phyloP scores from a whole-genome alignment of 495 filamentous ascomycete species.

The Clohesyomyces aquaticus region DNA sequence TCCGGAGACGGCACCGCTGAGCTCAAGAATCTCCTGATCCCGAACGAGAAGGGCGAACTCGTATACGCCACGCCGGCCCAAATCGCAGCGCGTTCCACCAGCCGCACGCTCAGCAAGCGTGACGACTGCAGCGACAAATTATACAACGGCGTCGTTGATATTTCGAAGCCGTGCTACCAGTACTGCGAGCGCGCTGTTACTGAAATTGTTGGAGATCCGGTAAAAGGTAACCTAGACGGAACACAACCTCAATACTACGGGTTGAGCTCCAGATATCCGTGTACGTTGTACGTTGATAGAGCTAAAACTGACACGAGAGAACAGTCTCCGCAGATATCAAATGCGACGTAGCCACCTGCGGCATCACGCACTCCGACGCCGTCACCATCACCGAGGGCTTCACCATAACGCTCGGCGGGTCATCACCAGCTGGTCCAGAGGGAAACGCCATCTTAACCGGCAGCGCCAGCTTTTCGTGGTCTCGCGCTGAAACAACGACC shows the following conservation, averaged over 20 bases:
- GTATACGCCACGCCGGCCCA: constrained; percentile 5
- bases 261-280: background rate
- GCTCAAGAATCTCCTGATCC: constrained; percentile 1
- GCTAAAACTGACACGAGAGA: too few species aligned
- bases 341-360: constrained; percentile 4
- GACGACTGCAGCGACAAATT: constrained; percentile 8
- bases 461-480: background rate
- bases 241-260: background rate
- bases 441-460: background rate
- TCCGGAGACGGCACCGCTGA: background rate
- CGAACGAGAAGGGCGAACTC: constrained; percentile 13
- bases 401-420: constrained; percentile 3
- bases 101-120: background rate
- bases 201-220: constrained; percentile 2
- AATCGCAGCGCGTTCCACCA: background rate
- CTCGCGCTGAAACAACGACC: background rate
- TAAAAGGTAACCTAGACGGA: constrained; percentile 12
- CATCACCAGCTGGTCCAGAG: background rate
- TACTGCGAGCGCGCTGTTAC: constrained; percentile 6
- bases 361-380: background rate
- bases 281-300: too few species aligned
- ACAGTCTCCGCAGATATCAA: constrained; percentile 12
- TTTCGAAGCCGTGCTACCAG: constrained; percentile 2
- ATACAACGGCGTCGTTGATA: constrained; percentile 3
- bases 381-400: constrained; percentile 7